phyloP scores from a whole-genome alignment of 495 filamentous ascomycete species.

The Jackrogersella multiformis region DNA sequence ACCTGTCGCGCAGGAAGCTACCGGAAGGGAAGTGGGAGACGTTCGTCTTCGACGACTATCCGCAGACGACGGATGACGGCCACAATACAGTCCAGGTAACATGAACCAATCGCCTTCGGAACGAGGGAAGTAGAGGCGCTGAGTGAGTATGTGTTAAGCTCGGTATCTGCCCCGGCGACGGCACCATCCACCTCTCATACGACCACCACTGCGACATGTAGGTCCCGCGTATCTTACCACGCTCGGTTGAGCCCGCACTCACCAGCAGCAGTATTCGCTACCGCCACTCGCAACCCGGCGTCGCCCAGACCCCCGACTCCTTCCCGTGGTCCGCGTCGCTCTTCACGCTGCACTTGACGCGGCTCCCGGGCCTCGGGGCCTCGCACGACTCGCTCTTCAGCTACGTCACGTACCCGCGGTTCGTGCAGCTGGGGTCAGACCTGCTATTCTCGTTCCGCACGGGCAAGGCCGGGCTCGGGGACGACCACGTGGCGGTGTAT shows the following conservation, averaged over 20 bases:
- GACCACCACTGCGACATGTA: conserved; percentile 57
- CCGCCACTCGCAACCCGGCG: conserved; percentile 49
- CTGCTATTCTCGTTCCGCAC: conserved; percentile 59
- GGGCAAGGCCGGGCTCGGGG: conserved; percentile 59
- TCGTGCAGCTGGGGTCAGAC: conserved; percentile 43
- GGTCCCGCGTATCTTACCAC: not conserved
- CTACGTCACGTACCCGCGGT: conserved; percentile 61
- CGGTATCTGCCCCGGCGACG: conserved; percentile 58
- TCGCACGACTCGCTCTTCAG: conserved; percentile 45
- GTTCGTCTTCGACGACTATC: conserved; percentile 56
- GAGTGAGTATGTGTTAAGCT: conserved; percentile 38
- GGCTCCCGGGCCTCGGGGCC: conserved; percentile 51
- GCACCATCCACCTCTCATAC: conserved; percentile 59
- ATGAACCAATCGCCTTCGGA: not conserved
- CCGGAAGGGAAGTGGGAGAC: conserved; percentile 52
- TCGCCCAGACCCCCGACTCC: conserved; percentile 49
- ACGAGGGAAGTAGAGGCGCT: conserved; percentile 7
- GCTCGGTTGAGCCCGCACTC: conserved; percentile 3
- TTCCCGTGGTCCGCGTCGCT: conserved; percentile 50
- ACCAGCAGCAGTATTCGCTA: conserved; percentile 49
- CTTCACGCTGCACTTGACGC: conserved; percentile 51
- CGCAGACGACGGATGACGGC: conserved; percentile 58
- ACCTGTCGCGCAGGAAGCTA: conserved; percentile 54
- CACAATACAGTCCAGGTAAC: conserved; percentile 60
- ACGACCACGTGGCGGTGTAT: conserved; percentile 58